These are phyloP conservation scores for Babesia divergens DNA, from an alignment of 169 alveolate species.

Conservation along the genomic window DNA sequence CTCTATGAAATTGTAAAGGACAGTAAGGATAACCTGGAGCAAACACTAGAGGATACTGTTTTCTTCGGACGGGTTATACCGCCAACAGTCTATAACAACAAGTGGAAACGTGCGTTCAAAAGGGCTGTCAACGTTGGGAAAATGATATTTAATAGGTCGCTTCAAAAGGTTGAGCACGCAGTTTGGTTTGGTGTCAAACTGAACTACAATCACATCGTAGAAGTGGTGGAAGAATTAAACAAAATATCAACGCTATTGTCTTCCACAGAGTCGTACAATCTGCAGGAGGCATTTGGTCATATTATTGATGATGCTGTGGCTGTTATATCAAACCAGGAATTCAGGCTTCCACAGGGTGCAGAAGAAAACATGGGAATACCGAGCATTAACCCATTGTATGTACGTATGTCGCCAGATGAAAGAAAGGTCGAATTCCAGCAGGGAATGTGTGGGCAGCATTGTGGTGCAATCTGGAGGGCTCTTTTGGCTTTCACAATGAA, in stretches of 20 bases:
- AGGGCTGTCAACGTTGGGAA: slow-evolving; percentile 64
- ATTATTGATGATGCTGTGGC: slow-evolving; percentile 55
- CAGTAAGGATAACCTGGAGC: slow-evolving; percentile 70
- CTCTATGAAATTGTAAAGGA: slow-evolving; percentile 69
- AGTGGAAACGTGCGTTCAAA: slow-evolving; percentile 54
- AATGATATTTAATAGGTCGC: slow-evolving; percentile 61
- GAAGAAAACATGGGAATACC: slow-evolving; percentile 68
- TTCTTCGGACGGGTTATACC: slow-evolving; percentile 70
- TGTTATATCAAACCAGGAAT: slow-evolving; percentile 44
- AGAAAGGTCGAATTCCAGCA: slow-evolving; percentile 72
- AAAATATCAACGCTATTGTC: slow-evolving; percentile 53
- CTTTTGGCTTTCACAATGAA: slow-evolving; percentile 70
- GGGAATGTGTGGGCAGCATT: slow-evolving; percentile 77
- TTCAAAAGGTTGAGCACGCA: slow-evolving; percentile 72
- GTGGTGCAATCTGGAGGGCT: slow-evolving; percentile 75
- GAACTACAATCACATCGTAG: slow-evolving; percentile 55
- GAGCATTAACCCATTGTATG: slow-evolving; percentile 62
- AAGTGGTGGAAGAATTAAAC: slow-evolving; percentile 69
- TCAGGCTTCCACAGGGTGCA: slow-evolving; percentile 35
- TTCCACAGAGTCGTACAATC: slow-evolving; percentile 54
- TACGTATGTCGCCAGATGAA: slow-evolving; percentile 65
- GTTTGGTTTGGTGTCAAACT: slow-evolving; percentile 77
- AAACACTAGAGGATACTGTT: slow-evolving; percentile 65
- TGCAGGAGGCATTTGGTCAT: slow-evolving; percentile 59
- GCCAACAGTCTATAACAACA: slow-evolving; percentile 67